phyloP scores from a whole-genome alignment of 2,329 filamentous ascomycete genomes.

The Colletotrichum sp. region DNA sequence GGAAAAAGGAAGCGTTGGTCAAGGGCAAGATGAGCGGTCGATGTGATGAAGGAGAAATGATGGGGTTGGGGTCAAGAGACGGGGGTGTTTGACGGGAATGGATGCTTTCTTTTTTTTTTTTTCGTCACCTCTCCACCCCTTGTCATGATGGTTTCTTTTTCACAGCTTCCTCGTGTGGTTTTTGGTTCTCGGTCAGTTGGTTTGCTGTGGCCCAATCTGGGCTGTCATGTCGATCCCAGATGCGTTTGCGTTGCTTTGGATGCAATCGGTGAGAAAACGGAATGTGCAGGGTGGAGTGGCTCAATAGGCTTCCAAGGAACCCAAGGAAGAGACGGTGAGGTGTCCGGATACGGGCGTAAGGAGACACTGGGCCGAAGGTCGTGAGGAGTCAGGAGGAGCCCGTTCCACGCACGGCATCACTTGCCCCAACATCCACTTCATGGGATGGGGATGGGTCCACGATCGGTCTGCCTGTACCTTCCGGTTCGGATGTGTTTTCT shows the following conservation, averaged over 20 bases:
- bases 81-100: background rate
- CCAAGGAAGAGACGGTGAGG: background rate
- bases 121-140: background rate
- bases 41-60: constrained; percentile 11
- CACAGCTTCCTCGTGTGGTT: background rate
- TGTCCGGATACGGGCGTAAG: constrained; percentile 15
- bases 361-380: background rate
- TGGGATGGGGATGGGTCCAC: background rate
- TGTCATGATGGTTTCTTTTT: background rate
- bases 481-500: background rate
- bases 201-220: background rate
- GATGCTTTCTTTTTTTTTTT: constrained; percentile 5
- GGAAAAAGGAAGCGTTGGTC: background rate
- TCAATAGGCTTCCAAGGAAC: background rate
- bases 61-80: background rate
- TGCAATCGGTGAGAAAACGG: constrained; percentile 20
- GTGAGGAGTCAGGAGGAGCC: background rate
- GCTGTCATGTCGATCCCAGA: constrained; percentile 10
- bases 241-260: constrained; percentile 4
- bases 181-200: background rate
- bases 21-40: constrained; percentile 6
- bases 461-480: background rate
- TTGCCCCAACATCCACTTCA: background rate
- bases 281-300: background rate
- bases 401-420: background rate